Percentiles rank a stretch among this genome's conserved stretches.
Conservation (phyloP, 2,329 filamentous ascomycete genomes). For the Pleomassaria siparia region DNA sequence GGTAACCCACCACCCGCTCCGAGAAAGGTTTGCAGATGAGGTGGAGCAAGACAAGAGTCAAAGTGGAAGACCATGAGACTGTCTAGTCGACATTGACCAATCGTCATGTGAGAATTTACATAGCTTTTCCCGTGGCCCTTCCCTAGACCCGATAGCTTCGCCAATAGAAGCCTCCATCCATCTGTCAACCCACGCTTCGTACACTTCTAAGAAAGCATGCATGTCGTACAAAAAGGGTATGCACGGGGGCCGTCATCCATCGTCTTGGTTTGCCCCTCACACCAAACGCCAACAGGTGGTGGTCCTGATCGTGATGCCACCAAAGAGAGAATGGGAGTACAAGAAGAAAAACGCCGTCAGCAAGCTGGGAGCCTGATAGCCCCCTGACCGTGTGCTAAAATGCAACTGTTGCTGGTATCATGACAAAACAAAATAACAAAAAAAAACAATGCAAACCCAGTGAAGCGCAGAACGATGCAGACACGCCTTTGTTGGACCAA, state of each 20-base stretch:
- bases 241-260: slow-evolving; percentile 11
- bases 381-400: slow-evolving; percentile 29
- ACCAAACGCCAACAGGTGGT: slow-evolving; percentile 23
- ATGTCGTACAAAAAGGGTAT: slow-evolving; percentile 21
- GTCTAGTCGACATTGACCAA: not conserved
- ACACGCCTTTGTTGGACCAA: slow-evolving; percentile 7
- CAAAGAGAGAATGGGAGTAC: slow-evolving; percentile 18
- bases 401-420: slow-evolving; percentile 36
- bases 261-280: slow-evolving; percentile 9
- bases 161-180: slow-evolving; percentile 2
- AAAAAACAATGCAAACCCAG: slow-evolving; percentile 9
- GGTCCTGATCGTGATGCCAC: slow-evolving; percentile 12
- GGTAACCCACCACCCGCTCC: slow-evolving; percentile 18
- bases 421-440: slow-evolving; percentile 20
- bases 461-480: slow-evolving; percentile 2
- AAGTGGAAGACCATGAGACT: not conserved
- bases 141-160: slow-evolving; percentile 4
- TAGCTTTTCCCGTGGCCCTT: slow-evolving; percentile 12
- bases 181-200: slow-evolving; percentile 6
- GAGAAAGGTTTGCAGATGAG: slow-evolving; percentile 5
- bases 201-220: slow-evolving; percentile 37
- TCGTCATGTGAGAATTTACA: slow-evolving; percentile 1
- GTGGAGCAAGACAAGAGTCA: slow-evolving; percentile 1
- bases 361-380: slow-evolving; percentile 29
- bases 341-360: slow-evolving; percentile 33